Conservation (phyloP, 2,329 filamentous ascomycete genomes). For the Cladorrhinum sp. region DNA sequence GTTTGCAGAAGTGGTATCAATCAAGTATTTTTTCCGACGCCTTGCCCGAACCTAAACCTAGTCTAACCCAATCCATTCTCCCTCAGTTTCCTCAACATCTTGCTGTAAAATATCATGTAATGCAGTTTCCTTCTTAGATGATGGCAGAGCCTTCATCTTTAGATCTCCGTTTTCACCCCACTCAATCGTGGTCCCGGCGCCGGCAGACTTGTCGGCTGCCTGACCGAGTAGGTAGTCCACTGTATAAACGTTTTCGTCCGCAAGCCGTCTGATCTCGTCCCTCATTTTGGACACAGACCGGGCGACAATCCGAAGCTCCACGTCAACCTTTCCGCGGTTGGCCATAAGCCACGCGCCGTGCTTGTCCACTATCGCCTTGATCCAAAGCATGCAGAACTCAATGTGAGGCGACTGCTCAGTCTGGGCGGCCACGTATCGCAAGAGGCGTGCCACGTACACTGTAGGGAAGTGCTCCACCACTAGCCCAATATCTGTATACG, state of each 20-base stretch:
- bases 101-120: constrained; percentile 32
- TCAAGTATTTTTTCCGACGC: constrained; percentile 21
- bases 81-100: constrained; percentile 36
- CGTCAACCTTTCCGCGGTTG: constrained; percentile 72
- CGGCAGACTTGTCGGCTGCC: constrained; percentile 34
- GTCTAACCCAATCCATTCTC: constrained; percentile 50
- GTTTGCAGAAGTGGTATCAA: not conserved
- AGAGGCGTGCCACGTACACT: constrained; percentile 80
- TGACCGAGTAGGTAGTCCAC: constrained; percentile 74
- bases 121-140: constrained; percentile 24
- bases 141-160: constrained; percentile 32
- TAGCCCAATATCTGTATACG: constrained; percentile 69
- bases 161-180: constrained; percentile 25
- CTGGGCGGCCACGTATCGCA: constrained; percentile 84
- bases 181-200: constrained; percentile 10
- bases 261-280: constrained; percentile 75
- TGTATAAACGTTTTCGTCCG: constrained; percentile 85
- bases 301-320: constrained; percentile 80
- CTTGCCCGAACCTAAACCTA: constrained; percentile 29
- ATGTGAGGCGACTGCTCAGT: constrained; percentile 89
- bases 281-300: constrained; percentile 77
- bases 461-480: constrained; percentile 76
- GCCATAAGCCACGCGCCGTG: constrained; percentile 85
- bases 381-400: constrained; percentile 92
- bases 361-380: constrained; percentile 74